phyloP scores from a whole-genome alignment of 371 early-diverging fungal species.

The Mucor irregularis region DNA sequence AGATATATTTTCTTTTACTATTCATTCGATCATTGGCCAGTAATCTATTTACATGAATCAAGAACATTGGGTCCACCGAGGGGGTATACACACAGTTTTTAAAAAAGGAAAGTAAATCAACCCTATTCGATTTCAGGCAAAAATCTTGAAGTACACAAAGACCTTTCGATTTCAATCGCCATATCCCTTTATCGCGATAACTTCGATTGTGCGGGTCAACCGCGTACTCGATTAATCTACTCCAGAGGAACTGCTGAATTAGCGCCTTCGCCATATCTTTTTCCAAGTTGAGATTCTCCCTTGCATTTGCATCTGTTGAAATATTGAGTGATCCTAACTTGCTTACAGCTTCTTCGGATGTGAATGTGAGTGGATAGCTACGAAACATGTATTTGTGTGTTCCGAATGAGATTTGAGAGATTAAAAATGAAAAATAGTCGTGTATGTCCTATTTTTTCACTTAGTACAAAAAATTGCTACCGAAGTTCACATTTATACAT shows the following conservation, averaged over 20 bases:
- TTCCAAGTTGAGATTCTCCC: constrained; percentile 42
- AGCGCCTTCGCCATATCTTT: constrained; percentile 64
- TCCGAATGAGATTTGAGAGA: constrained; percentile 4
- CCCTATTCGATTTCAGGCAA: constrained; percentile 8
- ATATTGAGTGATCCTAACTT: constrained; percentile 29
- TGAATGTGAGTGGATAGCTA: constrained; percentile 41
- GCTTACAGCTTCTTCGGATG: constrained; percentile 49
- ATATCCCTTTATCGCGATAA: constrained; percentile 54
- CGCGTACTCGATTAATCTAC: constrained; percentile 52
- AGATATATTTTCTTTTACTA: constrained; percentile 3
- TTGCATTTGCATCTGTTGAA: background rate
- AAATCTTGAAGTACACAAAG: constrained; percentile 55
- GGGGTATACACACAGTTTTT: background rate
- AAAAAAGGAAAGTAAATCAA: background rate
- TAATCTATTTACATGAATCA: constrained; percentile 12
- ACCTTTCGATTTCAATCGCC: constrained; percentile 60
- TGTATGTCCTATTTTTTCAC: constrained; percentile 31
- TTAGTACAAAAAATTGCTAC: too few species aligned
- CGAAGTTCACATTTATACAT: too few species aligned
- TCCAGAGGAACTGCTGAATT: constrained; percentile 62
- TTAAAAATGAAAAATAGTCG: constrained; percentile 21
- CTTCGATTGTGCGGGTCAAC: constrained; percentile 48
- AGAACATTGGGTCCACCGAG: background rate
- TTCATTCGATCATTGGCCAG: constrained; percentile 19
- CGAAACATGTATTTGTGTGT: constrained; percentile 38